Evolutionary conservation across 2,329 filamentous ascomycete species (phyloP).

Genomic region (Cercospora zeina): DNA sequence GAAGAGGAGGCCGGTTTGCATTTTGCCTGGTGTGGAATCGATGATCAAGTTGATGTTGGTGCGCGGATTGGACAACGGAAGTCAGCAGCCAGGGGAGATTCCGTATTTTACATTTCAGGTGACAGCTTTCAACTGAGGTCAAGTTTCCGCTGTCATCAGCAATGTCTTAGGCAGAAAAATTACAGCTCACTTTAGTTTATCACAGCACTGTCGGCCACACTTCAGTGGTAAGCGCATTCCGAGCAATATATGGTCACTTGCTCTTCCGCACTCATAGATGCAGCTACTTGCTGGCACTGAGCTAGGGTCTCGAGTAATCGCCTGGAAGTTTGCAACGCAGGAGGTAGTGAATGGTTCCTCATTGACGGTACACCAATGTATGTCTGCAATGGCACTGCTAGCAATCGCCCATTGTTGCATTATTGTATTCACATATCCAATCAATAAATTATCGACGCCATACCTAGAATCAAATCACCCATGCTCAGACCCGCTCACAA

Average conservation of each 20-base stretch:
- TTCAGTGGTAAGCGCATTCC: background rate
- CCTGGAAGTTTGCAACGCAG: background rate
- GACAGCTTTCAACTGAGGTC: background rate
- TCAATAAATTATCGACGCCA: background rate
- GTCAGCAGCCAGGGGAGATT: background rate
- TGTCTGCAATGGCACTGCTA: background rate
- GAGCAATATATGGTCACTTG: background rate
- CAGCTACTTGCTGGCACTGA: background rate
- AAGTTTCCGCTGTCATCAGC: background rate
- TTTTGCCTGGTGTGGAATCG: background rate
- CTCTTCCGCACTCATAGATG: background rate
- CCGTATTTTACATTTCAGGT: background rate
- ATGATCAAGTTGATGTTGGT: background rate
- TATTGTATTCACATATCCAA: background rate
- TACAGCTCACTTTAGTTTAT: background rate
- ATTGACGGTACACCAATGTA: background rate
- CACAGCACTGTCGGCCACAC: background rate
- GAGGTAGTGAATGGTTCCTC: background rate
- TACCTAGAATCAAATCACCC: no score
- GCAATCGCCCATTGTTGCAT: background rate
- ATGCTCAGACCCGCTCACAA: background rate
- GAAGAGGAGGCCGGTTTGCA: slow-evolving; percentile 17
- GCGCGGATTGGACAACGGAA: background rate
- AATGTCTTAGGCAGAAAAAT: no score
- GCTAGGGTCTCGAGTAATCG: background rate